Evolutionary conservation across 768 basidiomycete species (phyloP).

Genomic region (Termitomyces sp.): DNA sequence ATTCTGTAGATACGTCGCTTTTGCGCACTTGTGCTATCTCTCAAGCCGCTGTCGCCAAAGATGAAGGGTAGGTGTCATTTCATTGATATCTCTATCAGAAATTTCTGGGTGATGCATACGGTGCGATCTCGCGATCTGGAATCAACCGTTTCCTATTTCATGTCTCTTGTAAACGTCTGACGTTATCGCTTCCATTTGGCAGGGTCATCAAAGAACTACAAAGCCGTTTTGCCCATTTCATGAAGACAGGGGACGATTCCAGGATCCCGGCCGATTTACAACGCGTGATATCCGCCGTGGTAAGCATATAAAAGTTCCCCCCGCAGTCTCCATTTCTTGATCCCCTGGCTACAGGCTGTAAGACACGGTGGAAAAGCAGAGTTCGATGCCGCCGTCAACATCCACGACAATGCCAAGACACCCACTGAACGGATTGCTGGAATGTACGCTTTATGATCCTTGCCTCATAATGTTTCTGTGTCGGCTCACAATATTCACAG

Average conservation of each 20-base stretch:
- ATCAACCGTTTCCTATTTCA: not conserved
- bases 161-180: constrained; percentile 5
- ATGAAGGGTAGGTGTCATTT: constrained; percentile 23
- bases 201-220: constrained; percentile 77
- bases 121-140: not conserved
- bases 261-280: constrained; percentile 81
- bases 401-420: constrained; percentile 72
- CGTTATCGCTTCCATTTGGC: constrained; percentile 3
- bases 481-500: constrained; percentile 34
- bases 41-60: constrained; percentile 36
- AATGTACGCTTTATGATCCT: constrained; percentile 44
- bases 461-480: not conserved
- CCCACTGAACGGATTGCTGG: constrained; percentile 72
- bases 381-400: constrained; percentile 66
- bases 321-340: not conserved
- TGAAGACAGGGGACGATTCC: constrained; percentile 72
- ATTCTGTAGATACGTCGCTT: constrained; percentile 65
- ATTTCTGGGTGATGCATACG: not conserved
- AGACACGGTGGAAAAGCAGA: constrained; percentile 71
- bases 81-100: not conserved
- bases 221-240: constrained; percentile 67
- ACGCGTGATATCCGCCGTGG: constrained; percentile 49
- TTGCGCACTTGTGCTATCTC: constrained; percentile 74
- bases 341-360: constrained; percentile 49
- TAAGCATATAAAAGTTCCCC: constrained; percentile 28